Evolutionary conservation across 805 yeast species (phyloP).

Genomic region (Zygoascus tannicola): DNA sequence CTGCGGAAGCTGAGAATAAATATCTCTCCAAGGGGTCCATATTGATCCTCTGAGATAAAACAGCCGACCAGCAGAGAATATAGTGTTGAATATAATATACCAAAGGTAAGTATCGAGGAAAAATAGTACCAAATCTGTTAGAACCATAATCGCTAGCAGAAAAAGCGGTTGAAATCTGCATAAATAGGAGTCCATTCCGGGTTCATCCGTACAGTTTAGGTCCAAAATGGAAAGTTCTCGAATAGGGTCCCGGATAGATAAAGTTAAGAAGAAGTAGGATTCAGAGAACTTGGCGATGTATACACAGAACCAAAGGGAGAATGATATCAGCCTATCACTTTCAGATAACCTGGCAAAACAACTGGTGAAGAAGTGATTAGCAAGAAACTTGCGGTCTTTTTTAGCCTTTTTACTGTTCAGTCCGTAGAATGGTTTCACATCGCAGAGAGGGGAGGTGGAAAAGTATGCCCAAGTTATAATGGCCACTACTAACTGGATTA

Average conservation of each 20-base stretch:
- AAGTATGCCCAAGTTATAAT: slow-evolving; percentile 78
- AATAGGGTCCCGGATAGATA: slow-evolving; percentile 90
- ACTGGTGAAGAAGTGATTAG: slow-evolving; percentile 94
- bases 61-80: slow-evolving; percentile 93
- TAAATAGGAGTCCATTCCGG: slow-evolving; percentile 69
- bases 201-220: slow-evolving; percentile 89
- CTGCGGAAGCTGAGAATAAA: slow-evolving; percentile 78
- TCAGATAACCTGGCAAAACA: slow-evolving; percentile 76
- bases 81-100: slow-evolving; percentile 92
- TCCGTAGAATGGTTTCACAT: slow-evolving; percentile 82
- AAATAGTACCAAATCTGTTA: slow-evolving; percentile 88
- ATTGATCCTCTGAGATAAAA: slow-evolving; percentile 98
- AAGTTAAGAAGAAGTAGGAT: slow-evolving; percentile 85
- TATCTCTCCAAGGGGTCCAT: slow-evolving; percentile 98
- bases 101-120: slow-evolving; percentile 98
- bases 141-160: slow-evolving; percentile 83
- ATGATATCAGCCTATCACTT: slow-evolving; percentile 92
- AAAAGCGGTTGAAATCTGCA: slow-evolving; percentile 84
- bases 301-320: slow-evolving; percentile 79
- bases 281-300: slow-evolving; percentile 83
- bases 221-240: slow-evolving; percentile 73
- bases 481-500: slow-evolving; percentile 84
- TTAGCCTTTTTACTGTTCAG: slow-evolving; percentile 59
- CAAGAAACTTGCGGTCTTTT: slow-evolving; percentile 59
- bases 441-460: slow-evolving; percentile 92